phyloP scores from a whole-genome alignment of 352 stramenopile genomes.

The Pythium monospermum region DNA sequence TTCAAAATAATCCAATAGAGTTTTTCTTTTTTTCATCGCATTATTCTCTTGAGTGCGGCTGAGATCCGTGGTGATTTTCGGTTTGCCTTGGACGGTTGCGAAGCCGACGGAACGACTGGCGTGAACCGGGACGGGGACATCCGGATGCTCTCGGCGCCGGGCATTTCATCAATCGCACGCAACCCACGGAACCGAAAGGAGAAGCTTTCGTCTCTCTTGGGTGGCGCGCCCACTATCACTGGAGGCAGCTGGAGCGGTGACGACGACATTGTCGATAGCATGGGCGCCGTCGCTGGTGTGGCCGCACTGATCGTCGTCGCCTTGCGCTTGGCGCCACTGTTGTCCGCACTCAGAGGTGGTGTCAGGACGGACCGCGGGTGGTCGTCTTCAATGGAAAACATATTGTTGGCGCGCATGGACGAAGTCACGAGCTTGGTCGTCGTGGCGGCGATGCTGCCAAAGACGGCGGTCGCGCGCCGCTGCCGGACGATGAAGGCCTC shows the following conservation, averaged over 20 bases:
- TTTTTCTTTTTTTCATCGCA: slow-evolving; percentile 14
- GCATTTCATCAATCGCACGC: slow-evolving; percentile 17
- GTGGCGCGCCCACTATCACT: background rate
- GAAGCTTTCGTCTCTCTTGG: slow-evolving; percentile 12
- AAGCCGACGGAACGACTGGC: slow-evolving; percentile 4
- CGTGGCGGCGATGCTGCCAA: too few species aligned
- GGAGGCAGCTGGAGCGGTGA: background rate
- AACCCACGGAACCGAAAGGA: slow-evolving; percentile 11
- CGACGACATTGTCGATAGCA: background rate
- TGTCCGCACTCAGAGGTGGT: slow-evolving; percentile 6
- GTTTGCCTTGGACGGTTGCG: slow-evolving; percentile 11
- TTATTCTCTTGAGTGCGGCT: slow-evolving; percentile 16
- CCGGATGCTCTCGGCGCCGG: slow-evolving; percentile 5
- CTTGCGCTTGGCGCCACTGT: slow-evolving; percentile 15
- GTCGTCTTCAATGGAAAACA: slow-evolving; percentile 16
- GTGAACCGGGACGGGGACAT: background rate
- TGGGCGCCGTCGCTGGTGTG: too few species aligned
- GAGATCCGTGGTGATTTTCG: slow-evolving; percentile 21
- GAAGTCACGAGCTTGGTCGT: slow-evolving; percentile 21
- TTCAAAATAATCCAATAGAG: too few species aligned
- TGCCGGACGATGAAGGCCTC: slow-evolving; percentile 57
- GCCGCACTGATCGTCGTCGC: too few species aligned
- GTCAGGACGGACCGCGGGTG: slow-evolving; percentile 10
- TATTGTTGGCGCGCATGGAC: slow-evolving; percentile 36
- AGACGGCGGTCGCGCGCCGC: slow-evolving; percentile 12